Percentiles rank a stretch among this genome's conserved stretches.
Conservation (phyloP, 2,329 filamentous ascomycete genomes). For the Hypoxylon sp. region DNA sequence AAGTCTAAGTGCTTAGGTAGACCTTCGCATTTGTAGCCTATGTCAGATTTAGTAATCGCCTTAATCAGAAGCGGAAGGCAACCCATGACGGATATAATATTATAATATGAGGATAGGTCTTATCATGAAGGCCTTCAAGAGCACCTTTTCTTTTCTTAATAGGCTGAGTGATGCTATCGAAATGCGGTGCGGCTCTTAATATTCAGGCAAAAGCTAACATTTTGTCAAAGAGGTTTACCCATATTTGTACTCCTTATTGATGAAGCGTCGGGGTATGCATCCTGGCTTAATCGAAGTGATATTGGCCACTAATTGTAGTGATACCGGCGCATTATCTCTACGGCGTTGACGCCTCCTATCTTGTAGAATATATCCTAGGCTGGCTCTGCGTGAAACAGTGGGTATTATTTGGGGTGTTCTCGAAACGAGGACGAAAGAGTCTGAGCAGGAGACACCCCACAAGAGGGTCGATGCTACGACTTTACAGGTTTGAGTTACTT, state of each 20-base stretch:
- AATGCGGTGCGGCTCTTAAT: too few relatives aligned
- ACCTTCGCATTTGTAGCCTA: too few relatives aligned
- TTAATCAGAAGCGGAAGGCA: too few relatives aligned
- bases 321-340: neutral
- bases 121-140: too few relatives aligned
- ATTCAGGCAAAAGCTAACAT: too few relatives aligned
- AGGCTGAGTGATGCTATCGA: too few relatives aligned
- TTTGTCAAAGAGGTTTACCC: too few relatives aligned
- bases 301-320: neutral
- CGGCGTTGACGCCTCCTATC: neutral
- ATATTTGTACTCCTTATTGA: neutral
- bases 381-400: conserved; percentile 10
- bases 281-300: neutral
- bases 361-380: neutral
- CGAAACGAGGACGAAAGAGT: neutral
- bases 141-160: too few relatives aligned
- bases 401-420: conserved; percentile 4
- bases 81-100: too few relatives aligned
- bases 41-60: too few relatives aligned
- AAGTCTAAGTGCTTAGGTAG: too few relatives aligned
- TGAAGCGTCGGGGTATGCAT: neutral
- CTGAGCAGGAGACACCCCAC: neutral
- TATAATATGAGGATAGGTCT: too few relatives aligned
- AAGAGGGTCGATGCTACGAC: neutral
- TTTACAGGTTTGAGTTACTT: neutral